Conservation (phyloP, 805 yeast species). For the Myxozyma lipomycoides region DNA sequence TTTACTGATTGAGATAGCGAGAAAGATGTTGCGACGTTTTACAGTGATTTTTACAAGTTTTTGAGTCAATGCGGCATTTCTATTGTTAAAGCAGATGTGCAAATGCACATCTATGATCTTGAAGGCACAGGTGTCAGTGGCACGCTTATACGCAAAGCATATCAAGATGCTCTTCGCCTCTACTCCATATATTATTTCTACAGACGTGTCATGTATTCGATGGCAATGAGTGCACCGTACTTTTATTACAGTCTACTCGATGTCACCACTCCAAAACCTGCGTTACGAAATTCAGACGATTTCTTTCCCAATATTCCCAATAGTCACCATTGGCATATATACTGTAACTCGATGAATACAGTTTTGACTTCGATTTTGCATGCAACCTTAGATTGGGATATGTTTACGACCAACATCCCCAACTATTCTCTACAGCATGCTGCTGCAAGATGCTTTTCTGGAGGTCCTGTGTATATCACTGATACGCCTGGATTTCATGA, state of each 20-base stretch:
- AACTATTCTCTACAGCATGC: slow-evolving; percentile 32
- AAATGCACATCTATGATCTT: slow-evolving; percentile 32
- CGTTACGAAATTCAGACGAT: slow-evolving; percentile 35
- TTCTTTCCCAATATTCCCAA: slow-evolving; percentile 33
- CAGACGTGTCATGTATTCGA: slow-evolving; percentile 33
- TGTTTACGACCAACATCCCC: slow-evolving; percentile 33
- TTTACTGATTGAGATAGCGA: slow-evolving; percentile 5
- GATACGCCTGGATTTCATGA: slow-evolving; percentile 32
- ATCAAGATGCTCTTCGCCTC: slow-evolving; percentile 32
- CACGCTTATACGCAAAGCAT: slow-evolving; percentile 22
- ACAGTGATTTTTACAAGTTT: slow-evolving; percentile 32
- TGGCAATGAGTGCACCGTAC: slow-evolving; percentile 34
- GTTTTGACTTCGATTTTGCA: slow-evolving; percentile 29
- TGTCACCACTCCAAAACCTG: slow-evolving; percentile 26
- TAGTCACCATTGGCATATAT: slow-evolving; percentile 36
- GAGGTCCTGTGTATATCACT: slow-evolving; percentile 36
- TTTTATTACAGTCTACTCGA: slow-evolving; percentile 18
- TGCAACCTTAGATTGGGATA: slow-evolving; percentile 34
- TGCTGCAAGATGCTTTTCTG: slow-evolving; percentile 33
- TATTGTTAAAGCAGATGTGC: slow-evolving; percentile 34
- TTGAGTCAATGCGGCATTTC: slow-evolving; percentile 30
- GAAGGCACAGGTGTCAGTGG: slow-evolving; percentile 21
- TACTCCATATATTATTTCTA: slow-evolving; percentile 29
- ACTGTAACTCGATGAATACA: slow-evolving; percentile 31
- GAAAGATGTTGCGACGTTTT: slow-evolving; percentile 28